Base-by-base conservation (phyloP, 2,329 filamentous ascomycete genomes). In the Diaporthe aspalathi region DNA sequence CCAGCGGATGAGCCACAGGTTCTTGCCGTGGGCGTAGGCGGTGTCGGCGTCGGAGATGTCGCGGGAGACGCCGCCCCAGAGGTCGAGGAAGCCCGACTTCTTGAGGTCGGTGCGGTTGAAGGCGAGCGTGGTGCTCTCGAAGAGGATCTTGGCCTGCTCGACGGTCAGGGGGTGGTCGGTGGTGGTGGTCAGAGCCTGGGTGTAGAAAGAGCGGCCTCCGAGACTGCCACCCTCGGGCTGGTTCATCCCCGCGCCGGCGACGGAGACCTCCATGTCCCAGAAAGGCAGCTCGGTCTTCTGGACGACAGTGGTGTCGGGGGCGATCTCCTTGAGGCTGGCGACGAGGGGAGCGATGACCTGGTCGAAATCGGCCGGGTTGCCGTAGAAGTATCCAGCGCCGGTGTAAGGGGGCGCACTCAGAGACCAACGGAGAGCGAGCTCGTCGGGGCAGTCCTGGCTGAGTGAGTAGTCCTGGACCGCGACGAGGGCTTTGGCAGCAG, bases 211-310 rank as follows among this genome's bases (percentile, higher is more conserved):
- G 35, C 54, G 54, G n/a, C 54, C 54, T 1, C 54, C 54, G 22
- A 60, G 54, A 5, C 54, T 60, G 54, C 54, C 54, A 4, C 54
- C 54, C 35, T 60, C 54, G 54, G 54, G 54, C 54, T 60, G 54
- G 35, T 60, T 60, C 54, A 60, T 60, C 7, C 54, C 54, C 35
- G 54, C 54, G 8, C 54, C 54, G n/a, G 54, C 54, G 35, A 60
- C 54, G 35, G 54, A 35, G 54, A 60, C 54, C 54, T 60, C 54
- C 54, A 60, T 60, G 35, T 43, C 54, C 54, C 54, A 60, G 54
- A 60, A 60, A 22, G 54, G 54, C 14, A 60, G 54, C 54, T 60
- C 54, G 22, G 54, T 40, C 54, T 60, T 60, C n/a, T 43, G 40
- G 14, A 60, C 35, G 7, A 27, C n/a, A 1, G 54, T 43, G 7